Evolutionary conservation across 2,329 filamentous ascomycete genomes (phyloP).

Genomic region (Alternaria brassicae): DNA sequence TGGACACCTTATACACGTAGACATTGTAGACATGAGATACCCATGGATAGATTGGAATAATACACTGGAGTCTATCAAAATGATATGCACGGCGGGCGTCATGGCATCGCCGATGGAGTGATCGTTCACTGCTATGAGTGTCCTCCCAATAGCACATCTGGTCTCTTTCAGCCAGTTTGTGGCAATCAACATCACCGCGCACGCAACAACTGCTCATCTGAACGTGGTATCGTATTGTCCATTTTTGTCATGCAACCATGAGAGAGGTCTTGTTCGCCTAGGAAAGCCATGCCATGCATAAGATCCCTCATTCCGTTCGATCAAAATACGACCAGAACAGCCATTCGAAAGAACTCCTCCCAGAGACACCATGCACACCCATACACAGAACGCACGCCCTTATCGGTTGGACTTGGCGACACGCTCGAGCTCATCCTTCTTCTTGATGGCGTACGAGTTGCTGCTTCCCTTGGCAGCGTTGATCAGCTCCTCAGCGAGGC

Average conservation of each 20-base stretch:
- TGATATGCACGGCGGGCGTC: background rate
- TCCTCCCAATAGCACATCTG: background rate
- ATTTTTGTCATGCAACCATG: slow-evolving; percentile 52
- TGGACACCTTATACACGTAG: background rate
- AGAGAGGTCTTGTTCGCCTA: slow-evolving; percentile 50
- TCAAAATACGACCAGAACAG: slow-evolving; percentile 38
- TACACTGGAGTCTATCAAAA: background rate
- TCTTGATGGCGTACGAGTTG: slow-evolving; percentile 99
- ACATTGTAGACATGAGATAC: slow-evolving; percentile 15
- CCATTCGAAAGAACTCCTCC: slow-evolving; percentile 47
- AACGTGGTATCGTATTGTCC: slow-evolving; percentile 35
- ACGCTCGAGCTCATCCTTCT: slow-evolving; percentile 99
- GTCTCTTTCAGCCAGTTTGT: background rate
- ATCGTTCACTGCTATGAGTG: background rate
- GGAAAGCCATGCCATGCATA: slow-evolving; percentile 48
- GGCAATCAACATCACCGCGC: slow-evolving; percentile 18
- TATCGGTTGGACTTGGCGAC: slow-evolving; percentile 99
- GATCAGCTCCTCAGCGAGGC: slow-evolving; percentile 99
- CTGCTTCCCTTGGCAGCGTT: slow-evolving; percentile 99
- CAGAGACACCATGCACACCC: slow-evolving; percentile 42
- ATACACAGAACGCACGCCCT: slow-evolving; percentile 55
- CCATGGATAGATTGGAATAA: slow-evolving; percentile 8
- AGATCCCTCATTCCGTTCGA: slow-evolving; percentile 44
- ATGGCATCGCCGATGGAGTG: background rate
- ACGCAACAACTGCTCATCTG: slow-evolving; percentile 13